These are phyloP conservation scores for Mitragyna speciosa DNA, from an alignment of 257 asterid species.

Conservation along the genomic window DNA sequence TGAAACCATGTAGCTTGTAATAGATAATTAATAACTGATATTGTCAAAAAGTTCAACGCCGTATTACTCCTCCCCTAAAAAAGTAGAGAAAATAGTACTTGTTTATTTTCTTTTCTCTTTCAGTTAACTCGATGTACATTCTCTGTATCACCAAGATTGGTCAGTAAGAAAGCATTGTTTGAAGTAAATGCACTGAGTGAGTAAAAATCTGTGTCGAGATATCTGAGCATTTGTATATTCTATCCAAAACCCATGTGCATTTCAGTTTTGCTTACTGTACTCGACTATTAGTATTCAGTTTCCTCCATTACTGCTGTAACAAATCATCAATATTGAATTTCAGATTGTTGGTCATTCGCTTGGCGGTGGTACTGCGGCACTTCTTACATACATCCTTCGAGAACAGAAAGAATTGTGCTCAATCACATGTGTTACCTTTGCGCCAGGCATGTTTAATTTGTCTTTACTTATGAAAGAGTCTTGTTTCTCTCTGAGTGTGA, in stretches of 20 bases:
- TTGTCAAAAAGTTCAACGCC: neutral
- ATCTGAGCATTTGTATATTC: too few relatives aligned
- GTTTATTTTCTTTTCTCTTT: too few relatives aligned
- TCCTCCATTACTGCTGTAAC: constrained; percentile 1
- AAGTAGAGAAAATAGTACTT: neutral
- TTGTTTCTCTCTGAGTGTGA: neutral
- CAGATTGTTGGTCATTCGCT: constrained; percentile 91
- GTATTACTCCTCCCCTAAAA: neutral
- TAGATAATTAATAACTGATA: neutral
- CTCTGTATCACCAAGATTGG: too few relatives aligned
- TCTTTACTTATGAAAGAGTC: neutral
- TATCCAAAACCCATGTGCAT: too few relatives aligned
- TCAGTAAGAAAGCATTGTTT: too few relatives aligned
- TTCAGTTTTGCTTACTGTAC: neutral
- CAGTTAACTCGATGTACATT: too few relatives aligned
- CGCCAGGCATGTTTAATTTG: constrained; percentile 58
- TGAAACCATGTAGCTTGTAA: neutral
- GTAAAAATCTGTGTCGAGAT: too few relatives aligned
- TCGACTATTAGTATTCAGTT: neutral
- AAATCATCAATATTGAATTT: constrained; percentile 22
- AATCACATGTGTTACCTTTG: constrained; percentile 68
- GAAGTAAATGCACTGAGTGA: too few relatives aligned
- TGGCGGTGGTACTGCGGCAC: constrained; percentile 93
- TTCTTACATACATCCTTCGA: constrained; percentile 78
- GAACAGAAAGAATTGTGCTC: constrained; percentile 72